These are phyloP conservation scores for Tuber umbilicatum DNA, from an alignment of 495 filamentous ascomycete genomes.

Conservation along the genomic window DNA sequence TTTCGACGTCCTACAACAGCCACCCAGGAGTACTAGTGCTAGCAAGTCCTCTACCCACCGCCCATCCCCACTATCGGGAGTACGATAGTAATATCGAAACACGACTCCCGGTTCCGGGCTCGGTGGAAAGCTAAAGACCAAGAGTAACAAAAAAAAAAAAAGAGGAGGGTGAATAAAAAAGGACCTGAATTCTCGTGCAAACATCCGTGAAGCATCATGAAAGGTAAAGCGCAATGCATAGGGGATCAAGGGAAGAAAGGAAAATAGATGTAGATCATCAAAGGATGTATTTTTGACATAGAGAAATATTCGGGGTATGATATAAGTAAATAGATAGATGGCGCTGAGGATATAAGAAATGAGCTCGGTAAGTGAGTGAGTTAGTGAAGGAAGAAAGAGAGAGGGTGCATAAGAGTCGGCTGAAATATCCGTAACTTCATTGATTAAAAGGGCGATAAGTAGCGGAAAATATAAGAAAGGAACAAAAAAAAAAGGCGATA, in stretches of 20 bases:
- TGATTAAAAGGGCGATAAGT: constrained; percentile 44
- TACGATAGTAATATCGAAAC: background rate
- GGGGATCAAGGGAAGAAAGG: background rate
- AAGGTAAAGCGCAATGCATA: background rate
- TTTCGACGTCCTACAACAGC: background rate
- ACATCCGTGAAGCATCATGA: background rate
- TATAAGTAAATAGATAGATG: constrained; percentile 15
- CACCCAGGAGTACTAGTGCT: background rate
- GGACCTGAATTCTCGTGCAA: background rate
- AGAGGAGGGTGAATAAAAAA: background rate
- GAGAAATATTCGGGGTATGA: background rate
- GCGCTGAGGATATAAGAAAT: constrained; percentile 11
- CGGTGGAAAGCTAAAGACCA: background rate
- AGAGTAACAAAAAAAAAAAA: background rate
- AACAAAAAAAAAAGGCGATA: constrained; percentile 20
- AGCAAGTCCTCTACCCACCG: background rate
- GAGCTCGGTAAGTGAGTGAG: background rate
- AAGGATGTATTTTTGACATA: background rate
- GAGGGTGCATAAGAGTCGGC: constrained; percentile 18
- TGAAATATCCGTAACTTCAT: constrained; percentile 38
- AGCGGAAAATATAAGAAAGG: constrained; percentile 44
- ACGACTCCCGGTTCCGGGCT: background rate
- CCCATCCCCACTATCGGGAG: background rate
- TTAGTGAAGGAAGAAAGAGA: constrained; percentile 12
- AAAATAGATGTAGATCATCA: background rate